These are phyloP conservation scores for Saturnispora gosingensis DNA, from an alignment of 805 yeast species.

Conservation along the genomic window DNA sequence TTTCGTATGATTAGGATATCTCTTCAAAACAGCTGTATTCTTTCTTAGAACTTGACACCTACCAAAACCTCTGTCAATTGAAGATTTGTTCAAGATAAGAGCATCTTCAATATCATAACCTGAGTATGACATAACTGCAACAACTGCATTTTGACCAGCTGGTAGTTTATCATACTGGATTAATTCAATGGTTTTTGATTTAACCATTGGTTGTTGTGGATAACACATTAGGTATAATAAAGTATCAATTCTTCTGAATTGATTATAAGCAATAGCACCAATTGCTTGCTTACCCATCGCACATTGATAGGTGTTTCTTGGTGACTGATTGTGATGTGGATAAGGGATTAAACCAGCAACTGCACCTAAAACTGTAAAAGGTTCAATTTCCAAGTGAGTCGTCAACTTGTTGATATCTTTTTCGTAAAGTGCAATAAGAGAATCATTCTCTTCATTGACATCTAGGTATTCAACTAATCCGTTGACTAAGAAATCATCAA, in stretches of 20 bases:
- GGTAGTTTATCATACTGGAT: constrained; percentile 94
- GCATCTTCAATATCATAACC: constrained; percentile 99
- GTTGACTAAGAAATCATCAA: constrained; percentile 77
- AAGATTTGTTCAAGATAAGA: constrained; percentile 83
- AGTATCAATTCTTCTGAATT: constrained; percentile 91
- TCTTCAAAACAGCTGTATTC: constrained; percentile 79
- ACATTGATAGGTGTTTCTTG: constrained; percentile 87
- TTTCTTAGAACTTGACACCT: constrained; percentile 93
- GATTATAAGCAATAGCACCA: constrained; percentile 97
- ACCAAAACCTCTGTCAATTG: constrained; percentile 94
- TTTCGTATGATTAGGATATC: constrained; percentile 88
- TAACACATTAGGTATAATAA: constrained; percentile 91
- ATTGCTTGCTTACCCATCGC: constrained; percentile 99
- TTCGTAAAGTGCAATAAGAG: constrained; percentile 86
- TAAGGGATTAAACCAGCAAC: constrained; percentile 90
- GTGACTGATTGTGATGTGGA: constrained; percentile 89
- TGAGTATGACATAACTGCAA: constrained; percentile 97
- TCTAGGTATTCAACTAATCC: constrained; percentile 94
- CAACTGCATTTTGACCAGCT: constrained; percentile 98
- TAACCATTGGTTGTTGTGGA: constrained; percentile 99
- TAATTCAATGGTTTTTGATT: constrained; percentile 91
- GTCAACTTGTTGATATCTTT: constrained; percentile 43
- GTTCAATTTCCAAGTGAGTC: constrained; percentile 93
- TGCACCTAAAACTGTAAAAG: constrained; percentile 86
- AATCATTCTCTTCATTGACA: constrained; percentile 95